Base-by-base conservation (phyloP, 2,329 filamentous ascomycete genomes). In the Sporothrix luriei region DNA sequence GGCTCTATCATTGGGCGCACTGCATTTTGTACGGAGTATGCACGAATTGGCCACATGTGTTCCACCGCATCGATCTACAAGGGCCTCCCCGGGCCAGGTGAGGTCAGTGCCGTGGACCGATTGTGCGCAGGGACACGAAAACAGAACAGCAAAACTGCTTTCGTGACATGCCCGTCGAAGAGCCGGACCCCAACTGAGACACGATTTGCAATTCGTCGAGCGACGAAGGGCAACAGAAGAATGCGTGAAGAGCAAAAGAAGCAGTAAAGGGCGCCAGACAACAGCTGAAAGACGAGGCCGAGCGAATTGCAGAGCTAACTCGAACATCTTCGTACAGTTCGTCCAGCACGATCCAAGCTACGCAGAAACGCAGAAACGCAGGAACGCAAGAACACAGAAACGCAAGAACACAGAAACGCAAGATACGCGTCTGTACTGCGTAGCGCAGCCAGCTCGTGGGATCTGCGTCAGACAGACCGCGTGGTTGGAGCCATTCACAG, bases 341-440 rank as follows among this genome's bases (percentile, higher is more conserved):
- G 40, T n/a, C n/a, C n/a, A n/a, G n/a, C n/a, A n/a, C n/a, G 29
- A 29, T 29, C 40, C n/a, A 62, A 62, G 16, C 2, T 24, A 46
- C 57, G 57, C 54, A 46, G 33, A 33, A 33, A 33, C 29, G 29
- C 29, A 29, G 5, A 5, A 29, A 29, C 29, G 29, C 29, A 29
- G 5, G 29, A 29, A 29, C 29, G 29, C 54, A 59, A 59, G 24
- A 64, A n/a, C n/a, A n/a, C n/a, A n/a, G n/a, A n/a, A n/a, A n/a
- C n/a, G n/a, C n/a, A n/a, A n/a, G n/a, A n/a, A n/a, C 11, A 11
- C 19, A 64, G 33, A 10, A 6, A 33, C 14, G 54, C 54, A 59
- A 59, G 24, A 64, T 64, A 33, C 61, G 46, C 43, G 61, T 66
- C 64, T 52, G 49, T n/a, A 55, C 38, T 29, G 62, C 48, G 52